Conservation (phyloP, 495 filamentous ascomycete genomes). For the Lepraria neglecta region DNA sequence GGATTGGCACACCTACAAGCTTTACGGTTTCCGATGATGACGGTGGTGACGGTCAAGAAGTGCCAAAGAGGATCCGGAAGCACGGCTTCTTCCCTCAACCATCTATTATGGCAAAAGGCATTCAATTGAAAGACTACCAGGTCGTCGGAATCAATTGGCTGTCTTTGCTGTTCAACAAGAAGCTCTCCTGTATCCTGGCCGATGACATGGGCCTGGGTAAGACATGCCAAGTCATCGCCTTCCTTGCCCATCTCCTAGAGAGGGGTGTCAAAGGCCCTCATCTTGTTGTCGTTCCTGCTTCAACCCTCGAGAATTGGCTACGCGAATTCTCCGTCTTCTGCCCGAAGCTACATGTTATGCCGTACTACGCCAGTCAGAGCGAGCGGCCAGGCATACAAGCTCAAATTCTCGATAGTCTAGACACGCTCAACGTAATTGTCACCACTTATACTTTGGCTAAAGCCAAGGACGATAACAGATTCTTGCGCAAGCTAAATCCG, state of each 20-base stretch:
- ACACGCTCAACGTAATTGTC: slow-evolving; percentile 73
- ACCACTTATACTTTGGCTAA: slow-evolving; percentile 81
- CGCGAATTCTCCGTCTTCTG: slow-evolving; percentile 86
- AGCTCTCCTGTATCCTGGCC: slow-evolving; percentile 80
- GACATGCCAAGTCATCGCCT: slow-evolving; percentile 92
- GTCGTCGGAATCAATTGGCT: slow-evolving; percentile 94
- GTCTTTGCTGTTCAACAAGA: slow-evolving; percentile 65
- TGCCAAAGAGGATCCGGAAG: slow-evolving; percentile 40
- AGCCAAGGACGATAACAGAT: slow-evolving; percentile 58
- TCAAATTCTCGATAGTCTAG: slow-evolving; percentile 53
- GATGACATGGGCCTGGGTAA: slow-evolving; percentile 99
- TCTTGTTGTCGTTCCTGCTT: slow-evolving; percentile 82
- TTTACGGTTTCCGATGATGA: slow-evolving; percentile 41
- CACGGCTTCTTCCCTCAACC: slow-evolving; percentile 61
- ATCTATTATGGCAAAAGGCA: slow-evolving; percentile 58
- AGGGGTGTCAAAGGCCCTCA: slow-evolving; percentile 66
- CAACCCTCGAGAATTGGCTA: slow-evolving; percentile 92
- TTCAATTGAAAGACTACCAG: slow-evolving; percentile 84
- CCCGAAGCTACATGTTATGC: slow-evolving; percentile 61
- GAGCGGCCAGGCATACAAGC: slow-evolving; percentile 61
- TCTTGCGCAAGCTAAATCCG: slow-evolving; percentile 57
- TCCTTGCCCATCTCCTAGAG: slow-evolving; percentile 75
- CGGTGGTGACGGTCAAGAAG: slow-evolving; percentile 33
- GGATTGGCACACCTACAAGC: slow-evolving; percentile 65
- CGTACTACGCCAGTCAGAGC: slow-evolving; percentile 65